Evolutionary conservation across 2,329 filamentous ascomycete genomes (phyloP), one percentile per base, ranked within the genome.

Genomic region (Coniochaeta sp.): DNA sequence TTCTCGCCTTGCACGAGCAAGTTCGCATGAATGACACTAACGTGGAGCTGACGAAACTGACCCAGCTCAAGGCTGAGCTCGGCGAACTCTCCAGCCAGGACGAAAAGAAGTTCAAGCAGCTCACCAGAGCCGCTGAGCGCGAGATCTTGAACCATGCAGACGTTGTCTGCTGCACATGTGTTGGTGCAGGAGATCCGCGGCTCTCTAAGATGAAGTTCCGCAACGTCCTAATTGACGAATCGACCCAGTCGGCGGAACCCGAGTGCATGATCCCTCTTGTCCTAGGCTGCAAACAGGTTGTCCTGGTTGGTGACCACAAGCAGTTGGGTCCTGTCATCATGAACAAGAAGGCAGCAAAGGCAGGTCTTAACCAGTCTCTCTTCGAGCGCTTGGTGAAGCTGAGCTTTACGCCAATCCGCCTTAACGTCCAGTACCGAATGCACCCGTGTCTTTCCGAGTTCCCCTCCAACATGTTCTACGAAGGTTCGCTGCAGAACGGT

Each of bases 341-440:
- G 93, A 99, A 99, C 82, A 99, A 99, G 83, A 98, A 98, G 77
- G 95, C 95, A 16, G 95, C 95, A 63, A 98, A 98, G 76, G 95
- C 95, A 59, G 95, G 95, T 62, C 81, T 99, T 17, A 97, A 98
- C 75, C 95, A 98, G 74, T 98, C 93, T n/a, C 81, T 99, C 10
- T 99, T 99, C 70, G 95, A 99, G 77, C 91, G 95, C 68, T 82
- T 99, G 57, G 93, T 98, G 67, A 91, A 93, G 69, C 83, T 98
- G n/a, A 89, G 89, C 52, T 89, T 92, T 68, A 87, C 89, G 42
- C 95, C 95, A 8, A 97, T 97, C 66, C 90, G 93, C 58, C 83
- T 99, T 59, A 96, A 96, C 68, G 93, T 96, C 40, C 95, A 99
- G 73, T 99, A 99, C 73, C 93, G 95, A 71, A 99, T 99, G 95